Evolutionary conservation across 352 stramenopile genomes (phyloP).

Genomic region (Pythium utonaiense): DNA sequence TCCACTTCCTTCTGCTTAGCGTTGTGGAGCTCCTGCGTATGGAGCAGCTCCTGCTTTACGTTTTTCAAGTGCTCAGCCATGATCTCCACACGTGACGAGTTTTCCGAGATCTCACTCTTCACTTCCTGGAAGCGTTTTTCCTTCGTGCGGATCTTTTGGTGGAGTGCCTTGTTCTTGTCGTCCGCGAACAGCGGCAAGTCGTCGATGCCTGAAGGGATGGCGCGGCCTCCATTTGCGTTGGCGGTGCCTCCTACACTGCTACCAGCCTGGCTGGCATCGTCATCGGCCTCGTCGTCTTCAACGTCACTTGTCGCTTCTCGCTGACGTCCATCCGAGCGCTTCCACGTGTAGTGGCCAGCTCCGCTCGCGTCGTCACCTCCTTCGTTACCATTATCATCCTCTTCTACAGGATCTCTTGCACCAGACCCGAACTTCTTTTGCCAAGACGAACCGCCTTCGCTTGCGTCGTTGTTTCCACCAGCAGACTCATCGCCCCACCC

Average conservation of each 20-base stretch:
- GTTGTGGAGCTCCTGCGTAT: slow-evolving; percentile 91
- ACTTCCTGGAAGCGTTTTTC: slow-evolving; percentile 63
- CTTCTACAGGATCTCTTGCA: not conserved
- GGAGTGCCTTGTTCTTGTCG: slow-evolving; percentile 81
- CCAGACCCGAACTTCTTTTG: slow-evolving; percentile 7
- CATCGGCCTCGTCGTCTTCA: slow-evolving; percentile 32
- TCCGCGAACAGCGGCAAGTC: slow-evolving; percentile 88
- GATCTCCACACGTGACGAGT: slow-evolving; percentile 87
- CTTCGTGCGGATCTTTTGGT: slow-evolving; percentile 78
- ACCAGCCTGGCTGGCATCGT: slow-evolving; percentile 13
- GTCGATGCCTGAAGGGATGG: slow-evolving; percentile 75
- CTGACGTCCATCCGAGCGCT: slow-evolving; percentile 37
- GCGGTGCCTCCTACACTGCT: slow-evolving; percentile 1
- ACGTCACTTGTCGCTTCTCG: slow-evolving; percentile 17
- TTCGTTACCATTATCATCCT: not conserved
- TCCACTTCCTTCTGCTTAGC: slow-evolving; percentile 92
- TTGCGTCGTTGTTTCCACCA: slow-evolving; percentile 5
- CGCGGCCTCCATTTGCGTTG: slow-evolving; percentile 17
- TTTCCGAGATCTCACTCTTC: slow-evolving; percentile 72
- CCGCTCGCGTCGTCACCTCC: slow-evolving; percentile 19
- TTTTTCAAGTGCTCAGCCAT: slow-evolving; percentile 97
- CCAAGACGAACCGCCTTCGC: slow-evolving; percentile 13
- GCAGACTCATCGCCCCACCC: slow-evolving; percentile 19
- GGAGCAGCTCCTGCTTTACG: slow-evolving; percentile 92
- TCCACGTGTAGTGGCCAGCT: slow-evolving; percentile 51